Evolutionary conservation across 768 basidiomycete species (phyloP).

Genomic region (Calocybe indica): DNA sequence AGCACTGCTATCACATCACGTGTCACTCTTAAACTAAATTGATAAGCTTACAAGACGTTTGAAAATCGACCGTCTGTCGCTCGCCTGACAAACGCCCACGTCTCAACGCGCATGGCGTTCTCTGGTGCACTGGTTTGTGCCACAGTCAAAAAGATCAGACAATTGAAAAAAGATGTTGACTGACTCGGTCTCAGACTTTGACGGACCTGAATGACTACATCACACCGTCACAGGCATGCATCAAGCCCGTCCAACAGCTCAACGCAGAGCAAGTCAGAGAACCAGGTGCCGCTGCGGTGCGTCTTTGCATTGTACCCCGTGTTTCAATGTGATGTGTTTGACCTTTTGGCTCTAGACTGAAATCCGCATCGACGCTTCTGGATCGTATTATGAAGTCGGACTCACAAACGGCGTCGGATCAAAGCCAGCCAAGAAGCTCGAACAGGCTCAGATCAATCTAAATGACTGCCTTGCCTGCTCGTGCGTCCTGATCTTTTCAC

Average conservation of each 20-base stretch:
- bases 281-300: conserved; percentile 31
- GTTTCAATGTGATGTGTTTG: conserved; percentile 1
- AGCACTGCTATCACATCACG: too few relatives aligned
- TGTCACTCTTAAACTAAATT: too few relatives aligned
- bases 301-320: conserved; percentile 5
- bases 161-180: too few relatives aligned
- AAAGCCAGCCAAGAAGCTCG: conserved; percentile 50
- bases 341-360: conserved; percentile 57
- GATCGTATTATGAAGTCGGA: conserved; percentile 84
- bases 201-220: conserved; percentile 98
- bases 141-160: conserved; percentile 5
- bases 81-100: too few relatives aligned
- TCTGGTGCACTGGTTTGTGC: conserved; percentile 75
- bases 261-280: conserved; percentile 26
- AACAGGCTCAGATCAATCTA: conserved; percentile 92
- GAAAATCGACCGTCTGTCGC: too few relatives aligned
- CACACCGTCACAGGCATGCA: conserved; percentile 93
- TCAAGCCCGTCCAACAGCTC: conserved; percentile 77
- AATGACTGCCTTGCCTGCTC: conserved; percentile 99
- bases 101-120: conserved; percentile 56
- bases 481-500: conserved; percentile 35
- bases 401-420: conserved; percentile 14
- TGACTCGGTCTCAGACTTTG: conserved; percentile 50
- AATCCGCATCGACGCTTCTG: conserved; percentile 81
- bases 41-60: too few relatives aligned